Percentiles rank a stretch among this genome's conserved stretches.
phyloP scores from a whole-genome alignment of 2,329 filamentous ascomycete species.

The Xylaria sp. region DNA sequence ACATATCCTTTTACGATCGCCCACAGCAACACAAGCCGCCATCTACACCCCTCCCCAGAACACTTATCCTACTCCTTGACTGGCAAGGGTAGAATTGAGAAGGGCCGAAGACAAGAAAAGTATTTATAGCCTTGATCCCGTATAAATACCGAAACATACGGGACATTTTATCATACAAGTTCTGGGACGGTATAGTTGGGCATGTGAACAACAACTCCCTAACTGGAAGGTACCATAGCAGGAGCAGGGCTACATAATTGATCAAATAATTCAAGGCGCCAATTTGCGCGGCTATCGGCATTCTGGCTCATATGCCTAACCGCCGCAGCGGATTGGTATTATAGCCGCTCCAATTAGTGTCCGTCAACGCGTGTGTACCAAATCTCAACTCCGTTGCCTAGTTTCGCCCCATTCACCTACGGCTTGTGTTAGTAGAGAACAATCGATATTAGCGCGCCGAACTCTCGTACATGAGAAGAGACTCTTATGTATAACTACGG shows the following conservation, averaged over 20 bases:
- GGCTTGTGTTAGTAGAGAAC: background rate
- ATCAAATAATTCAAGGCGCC: too few species aligned
- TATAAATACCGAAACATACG: background rate
- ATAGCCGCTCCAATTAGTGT: conserved; percentile 21
- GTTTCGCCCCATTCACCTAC: background rate
- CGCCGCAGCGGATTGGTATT: background rate
- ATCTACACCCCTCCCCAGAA: too few species aligned
- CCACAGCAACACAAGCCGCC: too few species aligned
- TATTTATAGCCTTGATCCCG: background rate
- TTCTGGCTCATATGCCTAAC: background rate
- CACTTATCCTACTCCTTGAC: too few species aligned
- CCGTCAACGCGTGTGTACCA: background rate
- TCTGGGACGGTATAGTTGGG: background rate
- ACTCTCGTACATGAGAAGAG: background rate
- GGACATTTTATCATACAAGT: background rate
- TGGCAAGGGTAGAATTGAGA: too few species aligned
- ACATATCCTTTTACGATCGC: too few species aligned
- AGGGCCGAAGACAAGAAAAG: background rate
- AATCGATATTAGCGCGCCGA: background rate
- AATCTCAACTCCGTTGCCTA: background rate
- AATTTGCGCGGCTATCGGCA: background rate
- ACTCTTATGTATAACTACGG: background rate
- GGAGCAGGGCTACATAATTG: too few species aligned
- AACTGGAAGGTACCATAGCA: background rate
- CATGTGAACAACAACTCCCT: background rate